Conservation (phyloP, 1,284 basidiomycete genomes). For the Trametes pubescens region DNA sequence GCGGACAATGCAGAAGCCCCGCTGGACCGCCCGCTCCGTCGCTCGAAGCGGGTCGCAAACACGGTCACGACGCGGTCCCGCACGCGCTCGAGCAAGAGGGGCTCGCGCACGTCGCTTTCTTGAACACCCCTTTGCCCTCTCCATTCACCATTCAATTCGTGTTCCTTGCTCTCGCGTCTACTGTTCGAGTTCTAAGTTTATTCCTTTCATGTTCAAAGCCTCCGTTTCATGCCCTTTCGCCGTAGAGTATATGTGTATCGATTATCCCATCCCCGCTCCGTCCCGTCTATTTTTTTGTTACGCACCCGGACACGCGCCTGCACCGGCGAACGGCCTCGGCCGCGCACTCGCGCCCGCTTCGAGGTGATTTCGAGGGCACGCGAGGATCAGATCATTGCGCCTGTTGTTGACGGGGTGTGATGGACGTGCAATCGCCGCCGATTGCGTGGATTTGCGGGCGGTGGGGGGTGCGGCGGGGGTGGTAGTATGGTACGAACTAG, state of each 20-base stretch:
- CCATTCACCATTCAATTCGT: slow-evolving; percentile 24
- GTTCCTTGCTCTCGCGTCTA: slow-evolving; percentile 19
- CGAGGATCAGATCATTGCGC: slow-evolving; percentile 31
- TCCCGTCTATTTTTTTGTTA: slow-evolving; percentile 20
- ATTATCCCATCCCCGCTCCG: slow-evolving; percentile 28
- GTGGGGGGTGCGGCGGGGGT: slow-evolving; percentile 16
- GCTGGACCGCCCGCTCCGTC: slow-evolving; percentile 52
- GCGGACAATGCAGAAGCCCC: slow-evolving; percentile 16
- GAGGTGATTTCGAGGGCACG: slow-evolving; percentile 31
- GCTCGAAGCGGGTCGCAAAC: slow-evolving; percentile 73
- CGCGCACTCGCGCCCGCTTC: slow-evolving; percentile 19
- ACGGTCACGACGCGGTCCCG: slow-evolving; percentile 57
- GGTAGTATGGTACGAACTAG: slow-evolving; percentile 9
- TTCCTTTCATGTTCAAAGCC: slow-evolving; percentile 37
- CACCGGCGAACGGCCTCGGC: slow-evolving; percentile 23
- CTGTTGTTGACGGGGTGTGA: slow-evolving; percentile 35
- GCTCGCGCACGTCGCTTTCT: slow-evolving; percentile 45
- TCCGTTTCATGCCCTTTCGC: slow-evolving; percentile 14
- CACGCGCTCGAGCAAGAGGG: slow-evolving; percentile 45
- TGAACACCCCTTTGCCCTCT: slow-evolving; percentile 29
- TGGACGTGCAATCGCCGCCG: slow-evolving; percentile 37
- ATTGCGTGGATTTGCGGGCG: slow-evolving; percentile 23
- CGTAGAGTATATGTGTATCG: slow-evolving; percentile 37
- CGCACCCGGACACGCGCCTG: slow-evolving; percentile 10
- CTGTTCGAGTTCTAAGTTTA: slow-evolving; percentile 37